Percentiles rank a stretch among this genome's conserved stretches.
These are phyloP conservation scores for Chenopodium quinoa DNA, from an alignment of 148 eudicot genomes.

Conservation along the genomic window DNA sequence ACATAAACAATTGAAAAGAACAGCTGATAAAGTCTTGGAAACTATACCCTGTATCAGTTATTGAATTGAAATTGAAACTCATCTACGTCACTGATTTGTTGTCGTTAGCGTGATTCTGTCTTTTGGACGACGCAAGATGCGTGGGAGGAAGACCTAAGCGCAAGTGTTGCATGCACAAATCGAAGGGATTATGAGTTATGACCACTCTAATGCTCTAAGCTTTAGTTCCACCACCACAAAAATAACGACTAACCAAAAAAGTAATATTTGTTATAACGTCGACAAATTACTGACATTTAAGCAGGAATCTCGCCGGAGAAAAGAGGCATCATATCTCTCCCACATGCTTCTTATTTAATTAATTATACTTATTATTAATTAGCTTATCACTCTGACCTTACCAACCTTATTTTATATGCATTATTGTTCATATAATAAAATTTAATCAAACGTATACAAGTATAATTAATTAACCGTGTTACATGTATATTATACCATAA, in stretches of 20 bases:
- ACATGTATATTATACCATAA: too few species aligned
- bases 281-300: slow-evolving; percentile 27
- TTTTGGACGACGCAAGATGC: too few species aligned
- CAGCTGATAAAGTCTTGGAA: too few species aligned
- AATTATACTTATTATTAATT: not conserved
- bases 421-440: too few species aligned
- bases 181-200: not conserved
- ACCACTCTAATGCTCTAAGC: not conserved
- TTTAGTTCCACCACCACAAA: not conserved
- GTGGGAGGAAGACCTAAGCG: too few species aligned
- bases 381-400: slow-evolving; percentile 23
- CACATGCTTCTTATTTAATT: slow-evolving; percentile 25
- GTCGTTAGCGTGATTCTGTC: too few species aligned
- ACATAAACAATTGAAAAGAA: too few species aligned
- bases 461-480: not conserved
- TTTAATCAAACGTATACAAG: too few species aligned
- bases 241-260: not conserved
- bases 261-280: not conserved
- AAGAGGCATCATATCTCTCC: slow-evolving; percentile 37
- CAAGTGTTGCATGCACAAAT: too few species aligned
- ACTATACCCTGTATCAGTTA: too few species aligned
- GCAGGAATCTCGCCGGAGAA: slow-evolving; percentile 41
- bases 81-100: too few species aligned
- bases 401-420: not conserved
- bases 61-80: too few species aligned